Evolutionary conservation across 306 rosid genomes (phyloP), one percentile per base, ranked within the genome.

Genomic region (Lagenaria siceraria): DNA sequence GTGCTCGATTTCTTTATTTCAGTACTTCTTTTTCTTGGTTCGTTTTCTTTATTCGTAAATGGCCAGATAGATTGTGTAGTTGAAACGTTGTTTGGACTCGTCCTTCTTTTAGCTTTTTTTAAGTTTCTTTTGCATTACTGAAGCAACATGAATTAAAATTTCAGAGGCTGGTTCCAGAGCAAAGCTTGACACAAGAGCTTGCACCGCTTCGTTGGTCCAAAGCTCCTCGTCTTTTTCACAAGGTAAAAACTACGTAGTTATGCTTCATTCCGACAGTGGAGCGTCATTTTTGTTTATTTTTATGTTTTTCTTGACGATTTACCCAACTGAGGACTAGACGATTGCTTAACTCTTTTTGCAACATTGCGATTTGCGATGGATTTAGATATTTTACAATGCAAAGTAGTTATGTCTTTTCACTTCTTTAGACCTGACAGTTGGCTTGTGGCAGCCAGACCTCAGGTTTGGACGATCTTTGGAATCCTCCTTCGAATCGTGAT

Each of bases 381-480:
- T 79, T 40, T 77, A 80, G 77, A 74, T 40, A 7, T 38, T 65
- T 35, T 84, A 51, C 64, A 77, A 51, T 88, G 33, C 52, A 61
- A 74, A 78, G 85, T 62, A 84, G 87, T 82, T 84, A 43, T 84
- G 83, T 84, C 73, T 84, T 84, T 83, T 87, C 80, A 82, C 86
- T 87, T 82, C 66, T 81, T 86, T 81, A 70, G 83, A 86, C 58
- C 82, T 87, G 87, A 82, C 87, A 89, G 97, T 82, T 81, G 75
- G 85, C 80, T 58, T 80, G 78, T 81, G 77, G 87, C 79, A 78
- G 82, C 68, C 77, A 63, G 81, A 78, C 56, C 74, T 79, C 82
- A 61, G 90, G 80, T 74, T 60, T 82, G 52, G 88, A 89, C 75
- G 91, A 85, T 81, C 93, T 93, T 66, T 91, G 98, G 98, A 90